phyloP scores from a whole-genome alignment of 371 early-diverging fungal genomes.

The Mucor circinelloides region DNA sequence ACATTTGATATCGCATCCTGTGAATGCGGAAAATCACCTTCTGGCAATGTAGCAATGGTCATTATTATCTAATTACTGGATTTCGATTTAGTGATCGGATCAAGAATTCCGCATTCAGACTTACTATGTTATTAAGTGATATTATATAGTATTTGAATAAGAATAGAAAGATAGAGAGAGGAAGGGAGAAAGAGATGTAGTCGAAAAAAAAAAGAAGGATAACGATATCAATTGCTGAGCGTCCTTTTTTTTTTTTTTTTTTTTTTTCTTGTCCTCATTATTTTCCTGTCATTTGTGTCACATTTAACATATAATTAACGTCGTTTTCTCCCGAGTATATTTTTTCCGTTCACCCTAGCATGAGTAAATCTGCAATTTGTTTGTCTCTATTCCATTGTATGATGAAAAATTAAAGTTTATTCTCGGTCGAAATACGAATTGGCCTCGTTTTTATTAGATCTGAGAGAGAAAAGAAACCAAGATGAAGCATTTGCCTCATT shows the following conservation, averaged over 20 bases:
- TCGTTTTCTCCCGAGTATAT: conserved; percentile 6
- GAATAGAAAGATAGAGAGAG: not conserved
- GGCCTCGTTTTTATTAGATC: not conserved
- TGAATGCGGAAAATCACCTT: not conserved
- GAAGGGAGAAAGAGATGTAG: not conserved
- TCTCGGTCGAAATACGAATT: not conserved
- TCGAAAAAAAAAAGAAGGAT: not conserved
- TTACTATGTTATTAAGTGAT: not conserved
- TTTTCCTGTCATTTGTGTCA: conserved; percentile 15
- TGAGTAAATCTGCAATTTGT: not conserved
- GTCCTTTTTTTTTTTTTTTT: conserved; percentile 3
- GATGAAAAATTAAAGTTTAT: not conserved
- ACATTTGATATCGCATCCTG: not conserved
- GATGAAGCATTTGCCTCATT: too few relatives aligned
- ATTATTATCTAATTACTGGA: not conserved
- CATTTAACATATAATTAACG: not conserved
- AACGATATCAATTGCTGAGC: conserved; percentile 5
- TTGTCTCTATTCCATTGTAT: not conserved
- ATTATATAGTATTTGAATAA: not conserved
- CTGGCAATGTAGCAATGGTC: conserved; percentile 5
- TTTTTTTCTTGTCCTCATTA: too few relatives aligned
- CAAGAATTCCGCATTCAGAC: not conserved
- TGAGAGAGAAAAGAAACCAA: not conserved
- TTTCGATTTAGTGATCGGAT: not conserved
- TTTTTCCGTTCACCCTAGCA: not conserved